These are phyloP conservation scores for Globisporangium sylvaticum DNA, from an alignment of 352 stramenopile species.

Conservation along the genomic window DNA sequence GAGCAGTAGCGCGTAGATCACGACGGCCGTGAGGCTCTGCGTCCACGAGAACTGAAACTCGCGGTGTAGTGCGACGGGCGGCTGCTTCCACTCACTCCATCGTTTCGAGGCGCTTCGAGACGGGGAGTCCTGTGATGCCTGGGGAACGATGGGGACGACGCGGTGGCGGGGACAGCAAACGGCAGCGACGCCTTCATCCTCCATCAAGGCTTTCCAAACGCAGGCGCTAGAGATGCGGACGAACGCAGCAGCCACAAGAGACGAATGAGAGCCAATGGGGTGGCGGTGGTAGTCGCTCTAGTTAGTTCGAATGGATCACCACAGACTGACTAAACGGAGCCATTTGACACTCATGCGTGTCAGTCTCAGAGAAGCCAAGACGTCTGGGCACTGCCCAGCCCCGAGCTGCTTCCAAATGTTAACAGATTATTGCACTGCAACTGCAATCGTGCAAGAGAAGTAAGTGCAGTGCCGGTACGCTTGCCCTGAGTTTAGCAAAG, in stretches of 20 bases:
- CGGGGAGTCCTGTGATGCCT: neutral
- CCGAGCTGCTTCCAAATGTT: no score
- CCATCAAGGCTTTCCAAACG: neutral
- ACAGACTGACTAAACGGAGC: neutral
- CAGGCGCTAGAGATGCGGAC: neutral
- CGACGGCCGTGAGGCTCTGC: neutral
- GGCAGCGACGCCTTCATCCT: neutral
- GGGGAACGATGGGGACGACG: neutral
- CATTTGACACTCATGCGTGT: neutral
- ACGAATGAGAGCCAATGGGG: neutral
- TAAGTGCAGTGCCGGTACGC: no score
- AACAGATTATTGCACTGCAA: no score
- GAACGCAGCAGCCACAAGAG: neutral
- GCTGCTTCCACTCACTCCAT: neutral
- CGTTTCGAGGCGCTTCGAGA: neutral
- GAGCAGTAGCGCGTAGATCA: conserved; percentile 5
- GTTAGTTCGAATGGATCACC: neutral
- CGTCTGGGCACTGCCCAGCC: no score
- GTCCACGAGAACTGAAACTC: neutral
- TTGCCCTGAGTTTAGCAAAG: no score
- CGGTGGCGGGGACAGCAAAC: neutral
- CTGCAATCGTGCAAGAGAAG: no score
- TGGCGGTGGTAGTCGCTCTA: neutral
- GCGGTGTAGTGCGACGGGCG: neutral
- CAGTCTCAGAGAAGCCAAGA: no score